Conservation (phyloP, 2,329 filamentous ascomycete genomes). For the Berkeleyomyces rouxiae region DNA sequence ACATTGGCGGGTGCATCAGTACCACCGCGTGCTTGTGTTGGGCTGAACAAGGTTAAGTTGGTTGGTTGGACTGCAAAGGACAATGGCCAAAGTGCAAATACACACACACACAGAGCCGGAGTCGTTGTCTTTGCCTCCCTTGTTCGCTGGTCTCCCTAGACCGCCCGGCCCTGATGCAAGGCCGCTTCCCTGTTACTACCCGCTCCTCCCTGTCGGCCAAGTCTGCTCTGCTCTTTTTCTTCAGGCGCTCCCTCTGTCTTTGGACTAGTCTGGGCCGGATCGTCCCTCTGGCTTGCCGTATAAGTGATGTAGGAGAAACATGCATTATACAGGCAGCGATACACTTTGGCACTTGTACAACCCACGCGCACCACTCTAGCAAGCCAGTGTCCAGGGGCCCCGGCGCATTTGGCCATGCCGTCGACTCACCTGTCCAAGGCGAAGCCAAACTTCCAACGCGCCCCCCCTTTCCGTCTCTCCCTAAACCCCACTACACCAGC, state of each 20-base stretch:
- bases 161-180: neutral
- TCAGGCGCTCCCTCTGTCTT: no score
- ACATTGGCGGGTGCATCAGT: neutral
- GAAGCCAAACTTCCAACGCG: neutral
- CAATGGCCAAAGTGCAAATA: no score
- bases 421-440: neutral
- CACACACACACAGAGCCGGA: neutral
- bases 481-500: neutral
- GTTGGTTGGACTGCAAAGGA: no score
- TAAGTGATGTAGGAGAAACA: neutral
- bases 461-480: neutral
- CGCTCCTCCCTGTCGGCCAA: neutral
- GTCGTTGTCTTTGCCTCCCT: neutral
- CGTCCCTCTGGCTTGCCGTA: neutral
- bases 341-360: no score
- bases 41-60: neutral
- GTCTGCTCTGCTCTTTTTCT: no score
- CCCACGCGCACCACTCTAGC: no score
- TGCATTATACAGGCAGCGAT: neutral
- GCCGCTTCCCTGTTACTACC: neutral
- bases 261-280: no score
- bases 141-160: neutral
- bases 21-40: neutral
- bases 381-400: neutral
- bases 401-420: neutral